Evolutionary conservation across 257 asterid species (phyloP), one percentile per base, ranked within the genome.

Genomic region (Solanum paucissectum): DNA sequence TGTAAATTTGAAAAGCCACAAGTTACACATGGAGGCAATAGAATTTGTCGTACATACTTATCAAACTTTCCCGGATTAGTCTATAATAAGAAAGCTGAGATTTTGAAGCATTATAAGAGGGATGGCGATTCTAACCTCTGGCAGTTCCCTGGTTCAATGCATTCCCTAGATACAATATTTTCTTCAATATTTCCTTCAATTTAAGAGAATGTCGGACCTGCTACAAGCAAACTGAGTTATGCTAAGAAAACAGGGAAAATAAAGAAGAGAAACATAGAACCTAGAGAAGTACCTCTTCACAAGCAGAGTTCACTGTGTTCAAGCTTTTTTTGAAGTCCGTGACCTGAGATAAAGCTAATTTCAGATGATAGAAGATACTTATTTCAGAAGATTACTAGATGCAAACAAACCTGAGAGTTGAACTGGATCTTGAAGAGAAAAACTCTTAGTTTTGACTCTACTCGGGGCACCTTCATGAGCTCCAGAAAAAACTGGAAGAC

Each of bases 401-500:
- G 87, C 86, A 85, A 73, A 89, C 93, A 90, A 89, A 96, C 99
- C 99, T 96, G 99, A 87, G 98, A 77, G 87, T 87, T 96, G 91
- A 98, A 98, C 88, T 96, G 99, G 92, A 95, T 98, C 94, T 98
- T 98, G 95, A 98, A 98, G 87, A 98, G 90, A 90, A 98, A 98
- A 88, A 98, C 99, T 90, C 98, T 93, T 42, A 98, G 91, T 90
- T 98, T 98, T 62, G 99, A 95, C 88, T 98, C 99, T 83, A 98
- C 99, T 44, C 99, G 94, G 64, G 99, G 99, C 89, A 98, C 99
- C 93, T 98, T 98, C 99, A 98, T 96, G 91, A 98, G 94, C 97
- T 98, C 99, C 93, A 98, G 89, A 90, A 98, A 98, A 93, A 96
- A 98, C 99, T 98, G 96, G 91, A 91, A 92, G 83, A 89, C 76